Base-by-base conservation (phyloP, 2,329 filamentous ascomycete genomes). In the Metarhizium sp. region DNA sequence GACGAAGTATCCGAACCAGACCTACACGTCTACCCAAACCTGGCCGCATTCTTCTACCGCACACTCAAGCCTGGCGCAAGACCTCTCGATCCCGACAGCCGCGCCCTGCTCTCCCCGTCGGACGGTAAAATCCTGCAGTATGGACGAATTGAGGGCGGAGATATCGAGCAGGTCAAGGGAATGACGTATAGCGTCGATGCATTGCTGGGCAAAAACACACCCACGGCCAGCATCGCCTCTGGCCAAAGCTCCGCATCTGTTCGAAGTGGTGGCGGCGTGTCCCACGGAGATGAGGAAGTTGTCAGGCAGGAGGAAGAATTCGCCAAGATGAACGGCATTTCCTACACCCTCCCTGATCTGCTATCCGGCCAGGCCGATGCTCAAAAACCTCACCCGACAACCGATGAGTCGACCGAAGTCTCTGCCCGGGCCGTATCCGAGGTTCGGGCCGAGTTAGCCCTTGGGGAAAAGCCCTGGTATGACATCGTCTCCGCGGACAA, bases 111-210 rank as follows among this genome's bases (percentile, higher is more conserved):
- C 7, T 94, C 90, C 0, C 95, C 94, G 1, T 84, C 94, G 5
- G 94, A 99, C 69, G 94, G 94, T 50, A 87, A 88, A 60, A 81
- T 99, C 49, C 81, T 99, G 30, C 92, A 97, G 64, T 96, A 91
- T 63, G 94, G 94, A 11, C 85, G 85, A 63, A 96, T 99, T 56
- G 87, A 95, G 65, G 85, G 92, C 64, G 92, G 92, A 50, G 90
- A 96, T 66, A 95, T 99, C 47, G 94, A 99, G 70, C 94, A 99
- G 73, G 92, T 99, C 60, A 99, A 99, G 73, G 94, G 94, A 58
- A 94, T 99, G 79, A 99, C 94, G 1, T 99, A 99, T 73, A 95
- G 87, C 61, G 81, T 99, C 54, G 94, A 99, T 68, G 92, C 94
- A 7, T 80, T 99, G 2, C 80, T 99, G 2, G 94, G 94, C 52